phyloP scores from a whole-genome alignment of 2,329 filamentous ascomycete genomes.

The Calonectria hongkongensis region DNA sequence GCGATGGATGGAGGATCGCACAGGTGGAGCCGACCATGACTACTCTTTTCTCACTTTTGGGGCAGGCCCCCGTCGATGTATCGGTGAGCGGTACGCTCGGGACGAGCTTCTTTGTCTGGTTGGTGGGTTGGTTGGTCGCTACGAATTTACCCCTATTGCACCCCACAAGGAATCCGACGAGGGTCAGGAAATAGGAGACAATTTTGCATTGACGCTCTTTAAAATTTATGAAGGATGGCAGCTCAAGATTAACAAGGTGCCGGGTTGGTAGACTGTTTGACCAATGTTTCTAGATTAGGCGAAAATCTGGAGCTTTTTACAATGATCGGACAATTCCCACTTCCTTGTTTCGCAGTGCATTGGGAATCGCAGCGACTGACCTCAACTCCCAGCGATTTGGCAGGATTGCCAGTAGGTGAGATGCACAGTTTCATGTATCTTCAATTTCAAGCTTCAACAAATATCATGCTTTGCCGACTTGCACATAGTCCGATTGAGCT shows the following conservation, averaged over 20 bases:
- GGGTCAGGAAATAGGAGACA: constrained; percentile 3
- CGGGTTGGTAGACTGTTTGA: not conserved
- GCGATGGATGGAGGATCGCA: constrained; percentile 8
- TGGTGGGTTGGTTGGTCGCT: not conserved
- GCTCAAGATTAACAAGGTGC: constrained; percentile 7
- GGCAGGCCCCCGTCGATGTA: constrained; percentile 6
- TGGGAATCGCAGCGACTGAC: too few relatives aligned
- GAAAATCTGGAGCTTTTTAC: too few relatives aligned
- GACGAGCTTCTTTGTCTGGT: not conserved
- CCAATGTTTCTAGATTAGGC: not conserved
- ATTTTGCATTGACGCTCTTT: not conserved
- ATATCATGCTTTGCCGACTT: too few relatives aligned
- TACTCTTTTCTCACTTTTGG: constrained; percentile 17
- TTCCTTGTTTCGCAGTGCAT: too few relatives aligned
- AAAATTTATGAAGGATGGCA: constrained; percentile 17
- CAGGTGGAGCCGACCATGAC: constrained; percentile 3
- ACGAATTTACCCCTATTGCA: not conserved
- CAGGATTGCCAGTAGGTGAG: too few relatives aligned
- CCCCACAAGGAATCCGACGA: constrained; percentile 8
- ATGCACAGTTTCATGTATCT: too few relatives aligned
- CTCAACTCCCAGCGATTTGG: too few relatives aligned
- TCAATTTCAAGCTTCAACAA: too few relatives aligned
- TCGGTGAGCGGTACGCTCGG: constrained; percentile 13
- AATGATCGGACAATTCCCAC: too few relatives aligned
- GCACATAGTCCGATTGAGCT: too few relatives aligned